Evolutionary conservation across 257 asterid species (phyloP), one percentile per base, ranked within the genome.

Genomic region (Fraxinus cuspidata): DNA sequence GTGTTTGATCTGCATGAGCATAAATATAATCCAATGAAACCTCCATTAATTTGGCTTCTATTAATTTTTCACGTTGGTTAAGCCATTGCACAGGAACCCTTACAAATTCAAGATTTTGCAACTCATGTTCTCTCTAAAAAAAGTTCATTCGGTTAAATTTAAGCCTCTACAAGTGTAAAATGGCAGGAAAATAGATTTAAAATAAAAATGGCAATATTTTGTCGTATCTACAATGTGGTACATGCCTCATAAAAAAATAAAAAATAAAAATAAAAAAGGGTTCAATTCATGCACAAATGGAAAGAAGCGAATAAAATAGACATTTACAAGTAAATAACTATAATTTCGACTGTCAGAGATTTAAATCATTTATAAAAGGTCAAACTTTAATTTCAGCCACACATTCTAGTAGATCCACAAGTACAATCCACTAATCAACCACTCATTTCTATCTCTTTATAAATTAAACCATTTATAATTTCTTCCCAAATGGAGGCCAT

Each of bases 1-100:
- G 74, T 63, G 83, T 93, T 89, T 85, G 97, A 91, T 77, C 98
- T 95, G 95, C 85, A 82, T 7, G n/a, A 47, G 19, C 15, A 7
- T 47, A 42, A 42, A 78, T 56, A 60, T 25, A 65, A 56, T 29
- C 51, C 3, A 0, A 47, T 47, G 56, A 47, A 58, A 29, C 72
- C 49, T 64, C 44, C 42, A 31, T 40, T 37, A 19, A 42, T 18
- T 69, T 70, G 23, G 31, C 19, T 28, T 35, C 25, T 27, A 23
- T 71, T 10, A 12, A 9, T 28, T 32, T 49, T 27, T 49, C 42
- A 40, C 25, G 68, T 64, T 25, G 74, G 27, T 34, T 47, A 4
- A 11, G 7, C 67, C 42, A 68, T 47, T 12, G 49, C 7, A 77
- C 77, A 58, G 66, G 27, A 35, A 51, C 75, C 23, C 21, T 53